Evolutionary conservation across 305 asterid genomes (phyloP).

Genomic region (Ilex paraguariensis): DNA sequence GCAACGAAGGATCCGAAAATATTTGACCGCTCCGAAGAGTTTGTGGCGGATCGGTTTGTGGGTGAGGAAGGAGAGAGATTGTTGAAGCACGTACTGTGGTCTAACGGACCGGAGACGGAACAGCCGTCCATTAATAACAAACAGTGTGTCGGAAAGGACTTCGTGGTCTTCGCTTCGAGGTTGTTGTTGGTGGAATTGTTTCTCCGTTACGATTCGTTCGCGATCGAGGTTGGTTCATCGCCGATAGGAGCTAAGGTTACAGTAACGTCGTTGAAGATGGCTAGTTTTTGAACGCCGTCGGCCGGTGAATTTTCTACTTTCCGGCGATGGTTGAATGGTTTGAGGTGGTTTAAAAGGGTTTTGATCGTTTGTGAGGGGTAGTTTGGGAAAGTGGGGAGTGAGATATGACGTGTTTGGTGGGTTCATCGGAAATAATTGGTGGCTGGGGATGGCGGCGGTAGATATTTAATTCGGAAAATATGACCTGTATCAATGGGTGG

Average conservation of each 20-base stretch:
- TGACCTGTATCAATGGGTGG: no score
- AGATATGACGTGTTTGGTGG: no score
- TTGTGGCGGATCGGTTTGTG: slow-evolving; percentile 56
- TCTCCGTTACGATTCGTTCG: slow-evolving; percentile 78
- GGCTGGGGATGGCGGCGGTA: no score
- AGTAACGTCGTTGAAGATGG: slow-evolving; percentile 62
- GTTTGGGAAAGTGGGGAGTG: no score
- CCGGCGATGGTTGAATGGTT: no score
- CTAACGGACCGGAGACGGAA: slow-evolving; percentile 72
- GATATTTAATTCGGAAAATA: no score
- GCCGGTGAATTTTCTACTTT: background rate
- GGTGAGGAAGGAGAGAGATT: slow-evolving; percentile 64
- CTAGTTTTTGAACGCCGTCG: slow-evolving; percentile 29
- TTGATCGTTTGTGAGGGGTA: no score
- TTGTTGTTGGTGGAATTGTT: slow-evolving; percentile 74
- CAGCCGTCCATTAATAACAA: slow-evolving; percentile 47
- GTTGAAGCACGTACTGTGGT: slow-evolving; percentile 72
- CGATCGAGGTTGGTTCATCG: slow-evolving; percentile 52
- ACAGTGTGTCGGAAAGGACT: slow-evolving; percentile 91
- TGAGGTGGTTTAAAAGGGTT: no score
- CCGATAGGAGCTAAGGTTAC: slow-evolving; percentile 68
- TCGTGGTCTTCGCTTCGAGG: slow-evolving; percentile 64
- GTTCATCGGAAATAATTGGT: no score
- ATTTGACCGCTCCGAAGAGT: slow-evolving; percentile 68
- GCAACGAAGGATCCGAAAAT: slow-evolving; percentile 74